Percentiles rank a stretch among this genome's conserved stretches.
These are phyloP conservation scores for Geotrichum restrictum DNA, from an alignment of 1,139 yeast genomes.

Conservation along the genomic window DNA sequence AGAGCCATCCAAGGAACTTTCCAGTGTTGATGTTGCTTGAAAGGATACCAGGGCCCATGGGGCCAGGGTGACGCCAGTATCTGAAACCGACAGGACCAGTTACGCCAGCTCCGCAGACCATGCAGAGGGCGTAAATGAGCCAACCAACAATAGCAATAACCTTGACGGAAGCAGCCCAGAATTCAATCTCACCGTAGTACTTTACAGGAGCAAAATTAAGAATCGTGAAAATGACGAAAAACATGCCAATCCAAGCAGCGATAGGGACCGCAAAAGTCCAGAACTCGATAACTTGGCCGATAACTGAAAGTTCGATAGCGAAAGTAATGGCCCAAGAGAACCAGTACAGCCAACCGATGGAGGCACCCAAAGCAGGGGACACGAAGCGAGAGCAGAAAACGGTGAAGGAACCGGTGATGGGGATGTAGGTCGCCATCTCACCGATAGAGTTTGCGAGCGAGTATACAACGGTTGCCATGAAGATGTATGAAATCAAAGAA, in stretches of 20 bases:
- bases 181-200: slow-evolving; percentile 63
- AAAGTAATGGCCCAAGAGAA: slow-evolving; percentile 60
- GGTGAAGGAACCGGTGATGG: slow-evolving; percentile 60
- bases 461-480: slow-evolving; percentile 52
- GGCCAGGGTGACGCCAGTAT: slow-evolving; percentile 41
- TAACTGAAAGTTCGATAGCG: slow-evolving; percentile 58
- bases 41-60: slow-evolving; percentile 51
- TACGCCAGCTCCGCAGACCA: slow-evolving; percentile 59
- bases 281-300: slow-evolving; percentile 55
- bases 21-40: slow-evolving; percentile 37
- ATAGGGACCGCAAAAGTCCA: slow-evolving; percentile 57
- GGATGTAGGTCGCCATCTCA: slow-evolving; percentile 60
- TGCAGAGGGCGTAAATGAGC: slow-evolving; percentile 55
- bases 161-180: slow-evolving; percentile 61
- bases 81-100: slow-evolving; percentile 48
- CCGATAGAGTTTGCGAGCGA: slow-evolving; percentile 57
- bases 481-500: slow-evolving; percentile 46
- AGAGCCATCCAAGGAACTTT: slow-evolving; percentile 51
- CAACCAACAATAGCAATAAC: slow-evolving; percentile 53
- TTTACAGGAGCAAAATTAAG: slow-evolving; percentile 55
- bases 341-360: slow-evolving; percentile 61
- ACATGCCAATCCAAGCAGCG: slow-evolving; percentile 55
- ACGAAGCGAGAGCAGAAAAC: slow-evolving; percentile 58
- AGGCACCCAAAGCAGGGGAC: slow-evolving; percentile 59
- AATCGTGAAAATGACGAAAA: slow-evolving; percentile 53